Evolutionary conservation across 495 filamentous ascomycete species (phyloP).

Genomic region (Penicillium diatomitis): DNA sequence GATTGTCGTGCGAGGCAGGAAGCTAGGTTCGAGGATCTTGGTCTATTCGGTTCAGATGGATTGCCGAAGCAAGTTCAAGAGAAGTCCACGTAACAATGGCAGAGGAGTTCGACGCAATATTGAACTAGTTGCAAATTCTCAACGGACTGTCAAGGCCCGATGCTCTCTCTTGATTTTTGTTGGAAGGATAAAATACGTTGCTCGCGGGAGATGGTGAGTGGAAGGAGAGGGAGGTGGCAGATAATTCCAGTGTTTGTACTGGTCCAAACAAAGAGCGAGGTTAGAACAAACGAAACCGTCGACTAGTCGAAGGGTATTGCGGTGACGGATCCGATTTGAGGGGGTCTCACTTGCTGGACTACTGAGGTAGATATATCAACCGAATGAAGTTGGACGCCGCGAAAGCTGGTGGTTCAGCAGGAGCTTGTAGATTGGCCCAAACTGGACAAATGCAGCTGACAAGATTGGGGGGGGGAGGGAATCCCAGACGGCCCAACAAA

Average conservation of each 20-base stretch:
- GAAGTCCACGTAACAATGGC: too few species aligned
- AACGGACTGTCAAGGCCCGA: neutral
- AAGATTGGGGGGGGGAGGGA: neutral
- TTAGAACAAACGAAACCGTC: neutral
- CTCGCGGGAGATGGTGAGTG: neutral
- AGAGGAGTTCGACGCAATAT: neutral
- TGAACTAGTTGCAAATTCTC: neutral
- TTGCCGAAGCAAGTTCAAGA: too few species aligned
- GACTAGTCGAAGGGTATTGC: neutral
- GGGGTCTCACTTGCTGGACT: neutral
- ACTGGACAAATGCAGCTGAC: neutral
- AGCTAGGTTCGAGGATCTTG: too few species aligned
- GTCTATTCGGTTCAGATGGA: too few species aligned
- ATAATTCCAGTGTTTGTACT: neutral
- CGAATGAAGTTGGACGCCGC: neutral
- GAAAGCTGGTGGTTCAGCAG: neutral
- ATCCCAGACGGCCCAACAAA: conserved; percentile 5
- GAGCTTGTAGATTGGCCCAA: neutral
- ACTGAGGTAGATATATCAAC: neutral
- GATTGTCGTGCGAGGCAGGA: neutral
- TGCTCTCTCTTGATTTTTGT: too few species aligned
- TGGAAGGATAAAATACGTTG: neutral
- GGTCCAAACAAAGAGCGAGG: conserved; percentile 9
- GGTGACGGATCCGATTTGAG: neutral
- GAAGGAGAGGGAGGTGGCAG: neutral